Conservation (phyloP, 331 rosid species). For the Prunus yedoensis region DNA sequence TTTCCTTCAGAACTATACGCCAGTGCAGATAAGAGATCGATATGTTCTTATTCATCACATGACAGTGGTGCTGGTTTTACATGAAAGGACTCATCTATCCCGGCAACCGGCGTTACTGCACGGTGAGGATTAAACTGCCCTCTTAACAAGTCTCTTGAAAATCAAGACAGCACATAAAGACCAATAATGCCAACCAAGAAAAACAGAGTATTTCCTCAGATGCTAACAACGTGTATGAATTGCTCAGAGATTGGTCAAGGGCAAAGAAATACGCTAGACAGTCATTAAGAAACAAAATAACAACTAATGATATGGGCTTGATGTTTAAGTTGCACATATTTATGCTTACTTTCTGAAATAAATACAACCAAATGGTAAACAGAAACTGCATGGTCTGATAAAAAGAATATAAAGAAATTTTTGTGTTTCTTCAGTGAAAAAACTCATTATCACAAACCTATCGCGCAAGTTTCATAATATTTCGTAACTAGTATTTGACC, state of each 20-base stretch:
- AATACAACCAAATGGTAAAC: neutral
- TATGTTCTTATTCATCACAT: neutral
- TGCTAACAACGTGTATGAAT: neutral
- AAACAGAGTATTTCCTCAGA: neutral
- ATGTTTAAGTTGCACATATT: neutral
- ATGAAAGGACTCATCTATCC: neutral
- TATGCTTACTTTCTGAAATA: neutral
- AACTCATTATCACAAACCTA: neutral
- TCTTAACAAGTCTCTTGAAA: neutral
- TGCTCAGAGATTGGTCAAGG: neutral
- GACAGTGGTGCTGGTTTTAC: neutral
- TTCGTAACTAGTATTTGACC: slow-evolving; percentile 10
- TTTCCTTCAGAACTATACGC: neutral
- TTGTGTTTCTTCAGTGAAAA: neutral
- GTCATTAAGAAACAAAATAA: neutral
- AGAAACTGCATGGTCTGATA: neutral
- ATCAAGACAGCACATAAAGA: neutral
- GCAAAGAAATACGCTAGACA: neutral
- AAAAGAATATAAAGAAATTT: neutral
- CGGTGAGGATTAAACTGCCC: neutral
- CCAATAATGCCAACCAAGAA: neutral
- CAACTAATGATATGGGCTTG: neutral
- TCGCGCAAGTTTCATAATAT: neutral
- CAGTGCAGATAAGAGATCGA: neutral
- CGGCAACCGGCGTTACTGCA: neutral